Conservation (phyloP, 331 rosid genomes). For the Ulmus americana region DNA sequence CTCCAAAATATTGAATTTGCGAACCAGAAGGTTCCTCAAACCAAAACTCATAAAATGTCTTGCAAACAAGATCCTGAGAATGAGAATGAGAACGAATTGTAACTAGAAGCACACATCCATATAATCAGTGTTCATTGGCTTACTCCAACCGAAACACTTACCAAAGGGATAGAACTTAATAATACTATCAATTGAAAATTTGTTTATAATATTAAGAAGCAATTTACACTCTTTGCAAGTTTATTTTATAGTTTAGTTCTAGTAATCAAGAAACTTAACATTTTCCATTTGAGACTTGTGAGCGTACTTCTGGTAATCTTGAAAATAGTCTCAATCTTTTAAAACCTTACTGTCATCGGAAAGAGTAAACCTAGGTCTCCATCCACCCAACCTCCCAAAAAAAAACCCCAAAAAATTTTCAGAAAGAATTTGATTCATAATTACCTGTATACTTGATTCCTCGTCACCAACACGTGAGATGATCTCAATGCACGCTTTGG, state of each 20-base stretch:
- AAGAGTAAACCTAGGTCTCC: neutral
- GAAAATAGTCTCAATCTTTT: too few species aligned
- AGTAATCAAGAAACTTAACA: too few species aligned
- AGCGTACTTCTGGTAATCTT: too few species aligned
- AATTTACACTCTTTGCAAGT: too few species aligned
- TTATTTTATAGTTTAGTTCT: too few species aligned
- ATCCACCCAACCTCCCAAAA: neutral
- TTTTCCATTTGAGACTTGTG: too few species aligned
- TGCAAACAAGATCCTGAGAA: constrained; percentile 91
- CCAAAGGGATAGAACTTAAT: too few species aligned
- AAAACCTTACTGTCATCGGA: neutral
- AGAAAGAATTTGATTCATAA: constrained; percentile 7
- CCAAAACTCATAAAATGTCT: constrained; percentile 95
- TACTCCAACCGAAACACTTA: too few species aligned
- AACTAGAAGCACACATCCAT: too few species aligned
- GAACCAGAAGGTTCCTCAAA: constrained; percentile 85
- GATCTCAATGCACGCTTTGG: constrained; percentile 85
- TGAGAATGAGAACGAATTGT: constrained; percentile 23
- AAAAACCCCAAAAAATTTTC: neutral
- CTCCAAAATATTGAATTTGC: constrained; percentile 64
- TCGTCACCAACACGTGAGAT: constrained; percentile 86
- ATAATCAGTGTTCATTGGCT: too few species aligned
- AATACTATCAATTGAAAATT: too few species aligned
- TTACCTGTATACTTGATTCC: constrained; percentile 93
- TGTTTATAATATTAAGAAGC: too few species aligned